Evolutionary conservation across 2,329 filamentous ascomycete genomes (phyloP).

Genomic region (Colletotrichum tamarilloi): DNA sequence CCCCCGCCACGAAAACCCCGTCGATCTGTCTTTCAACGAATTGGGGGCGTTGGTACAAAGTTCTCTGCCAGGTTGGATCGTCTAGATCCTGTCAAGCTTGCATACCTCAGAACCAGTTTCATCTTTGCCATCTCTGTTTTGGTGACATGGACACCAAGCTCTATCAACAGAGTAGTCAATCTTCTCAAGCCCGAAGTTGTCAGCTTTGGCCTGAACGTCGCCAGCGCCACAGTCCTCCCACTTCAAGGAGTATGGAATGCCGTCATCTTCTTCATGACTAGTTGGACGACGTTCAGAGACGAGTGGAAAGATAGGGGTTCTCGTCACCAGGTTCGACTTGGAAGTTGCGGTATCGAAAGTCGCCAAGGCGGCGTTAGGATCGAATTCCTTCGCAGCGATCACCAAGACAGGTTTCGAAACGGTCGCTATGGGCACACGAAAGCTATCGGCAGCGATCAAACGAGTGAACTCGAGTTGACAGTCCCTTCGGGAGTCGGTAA

Average conservation of each 20-base stretch:
- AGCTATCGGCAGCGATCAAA: slow-evolving; percentile 30
- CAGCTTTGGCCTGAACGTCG: slow-evolving; percentile 75
- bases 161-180: slow-evolving; percentile 79
- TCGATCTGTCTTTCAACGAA: slow-evolving; percentile 33
- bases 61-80: slow-evolving; percentile 46
- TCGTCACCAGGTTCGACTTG: slow-evolving; percentile 13
- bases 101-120: slow-evolving; percentile 70
- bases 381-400: slow-evolving; percentile 5
- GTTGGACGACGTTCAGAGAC: slow-evolving; percentile 55
- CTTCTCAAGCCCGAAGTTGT: slow-evolving; percentile 65
- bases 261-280: slow-evolving; percentile 79
- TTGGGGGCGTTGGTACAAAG: slow-evolving; percentile 6
- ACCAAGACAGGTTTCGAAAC: not conserved
- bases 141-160: slow-evolving; percentile 74
- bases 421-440: slow-evolving; percentile 24
- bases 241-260: slow-evolving; percentile 86
- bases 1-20: slow-evolving; percentile 22
- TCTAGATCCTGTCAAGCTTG: slow-evolving; percentile 69
- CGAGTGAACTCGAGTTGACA: slow-evolving; percentile 32
- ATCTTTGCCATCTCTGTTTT: slow-evolving; percentile 70
- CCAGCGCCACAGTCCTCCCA: slow-evolving; percentile 77
- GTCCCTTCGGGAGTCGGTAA: slow-evolving; percentile 8
- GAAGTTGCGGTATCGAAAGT: slow-evolving; percentile 12
- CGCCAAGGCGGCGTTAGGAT: slow-evolving; percentile 10
- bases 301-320: slow-evolving; percentile 38